Conservation (phyloP, 306 rosid genomes). For the Abrus precatorius region DNA sequence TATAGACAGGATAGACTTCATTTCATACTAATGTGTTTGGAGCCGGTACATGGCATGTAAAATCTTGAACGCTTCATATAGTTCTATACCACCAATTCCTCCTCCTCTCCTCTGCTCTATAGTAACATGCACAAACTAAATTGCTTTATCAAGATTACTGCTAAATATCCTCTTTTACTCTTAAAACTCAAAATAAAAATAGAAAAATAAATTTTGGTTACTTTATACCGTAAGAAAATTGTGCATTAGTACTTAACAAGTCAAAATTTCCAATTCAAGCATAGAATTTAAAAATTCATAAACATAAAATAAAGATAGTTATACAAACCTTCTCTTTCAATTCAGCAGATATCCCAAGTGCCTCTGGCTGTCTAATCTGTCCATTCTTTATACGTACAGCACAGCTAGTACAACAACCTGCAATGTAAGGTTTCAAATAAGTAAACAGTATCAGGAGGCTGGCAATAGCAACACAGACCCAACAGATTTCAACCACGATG, state of each 20-base stretch:
- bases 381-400: constrained; percentile 96
- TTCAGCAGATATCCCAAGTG: constrained; percentile 95
- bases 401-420: constrained; percentile 99
- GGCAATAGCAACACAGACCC: constrained; percentile 36
- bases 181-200: constrained; percentile 10
- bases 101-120: constrained; percentile 26
- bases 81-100: constrained; percentile 7
- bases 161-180: constrained; percentile 25
- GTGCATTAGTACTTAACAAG: constrained; percentile 34
- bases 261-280: constrained; percentile 35
- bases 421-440: constrained; percentile 43
- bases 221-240: constrained; percentile 1
- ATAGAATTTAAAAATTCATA: not conserved
- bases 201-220: not conserved
- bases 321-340: constrained; percentile 75
- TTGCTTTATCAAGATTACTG: not conserved
- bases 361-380: constrained; percentile 92
- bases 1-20: constrained; percentile 24
- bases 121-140: constrained; percentile 22
- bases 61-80: constrained; percentile 10
- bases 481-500: constrained; percentile 17
- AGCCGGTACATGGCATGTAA: not conserved
- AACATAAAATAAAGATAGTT: constrained; percentile 13
- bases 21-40: not conserved
- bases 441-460: constrained; percentile 1